Percentiles rank a stretch among this genome's conserved stretches.
phyloP scores from a whole-genome alignment of 192 early-diverging fungal species.

The Linnemannia schmuckeri region DNA sequence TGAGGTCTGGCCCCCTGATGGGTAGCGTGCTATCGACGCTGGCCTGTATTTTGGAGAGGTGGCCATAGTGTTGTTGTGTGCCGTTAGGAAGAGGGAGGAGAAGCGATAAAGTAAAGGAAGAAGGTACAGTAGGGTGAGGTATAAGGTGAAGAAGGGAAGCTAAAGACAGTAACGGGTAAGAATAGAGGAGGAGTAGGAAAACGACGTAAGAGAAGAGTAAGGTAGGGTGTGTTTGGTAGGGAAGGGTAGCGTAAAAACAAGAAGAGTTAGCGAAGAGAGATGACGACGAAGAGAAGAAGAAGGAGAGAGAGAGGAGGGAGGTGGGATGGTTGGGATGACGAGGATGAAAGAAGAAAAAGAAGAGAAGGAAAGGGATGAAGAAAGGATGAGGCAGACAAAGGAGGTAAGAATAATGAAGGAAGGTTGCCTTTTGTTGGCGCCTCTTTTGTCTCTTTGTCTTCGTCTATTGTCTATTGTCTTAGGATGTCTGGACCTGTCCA shows the following conservation, averaged over 20 bases:
- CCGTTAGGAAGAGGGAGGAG: neutral
- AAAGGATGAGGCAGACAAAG: neutral
- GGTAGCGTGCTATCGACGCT: constrained; percentile 23
- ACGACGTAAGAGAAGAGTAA: neutral
- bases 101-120: neutral
- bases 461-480: too few species aligned
- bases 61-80: constrained; percentile 21
- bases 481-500: too few species aligned
- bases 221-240: neutral
- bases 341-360: neutral
- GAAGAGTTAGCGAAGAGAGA: neutral
- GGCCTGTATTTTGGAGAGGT: constrained; percentile 50
- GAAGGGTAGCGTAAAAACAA: neutral
- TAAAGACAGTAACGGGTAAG: neutral
- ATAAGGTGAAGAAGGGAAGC: neutral
- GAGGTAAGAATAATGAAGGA: neutral
- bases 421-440: too few species aligned
- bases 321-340: neutral
- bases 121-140: neutral
- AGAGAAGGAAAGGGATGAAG: constrained; percentile 2
- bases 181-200: too few species aligned
- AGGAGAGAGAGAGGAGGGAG: neutral
- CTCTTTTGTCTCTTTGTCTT: too few species aligned
- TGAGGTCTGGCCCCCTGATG: neutral
- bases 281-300: neutral